phyloP scores from a whole-genome alignment of 2,329 filamentous ascomycete species.

The Ploettnerulaceae sp. region DNA sequence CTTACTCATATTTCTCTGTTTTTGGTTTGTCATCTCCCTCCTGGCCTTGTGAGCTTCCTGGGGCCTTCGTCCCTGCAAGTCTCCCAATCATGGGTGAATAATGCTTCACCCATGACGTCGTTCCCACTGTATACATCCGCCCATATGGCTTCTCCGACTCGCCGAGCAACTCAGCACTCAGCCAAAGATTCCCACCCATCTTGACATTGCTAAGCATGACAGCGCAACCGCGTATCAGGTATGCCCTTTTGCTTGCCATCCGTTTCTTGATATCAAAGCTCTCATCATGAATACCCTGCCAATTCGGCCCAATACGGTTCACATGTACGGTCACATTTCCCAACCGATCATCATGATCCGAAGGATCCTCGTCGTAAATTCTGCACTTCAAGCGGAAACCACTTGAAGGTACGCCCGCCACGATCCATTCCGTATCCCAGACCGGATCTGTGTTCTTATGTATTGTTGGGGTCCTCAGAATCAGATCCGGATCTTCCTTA shows the following conservation, averaged over 20 bases:
- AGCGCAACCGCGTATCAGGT: constrained; percentile 64
- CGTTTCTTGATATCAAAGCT: constrained; percentile 74
- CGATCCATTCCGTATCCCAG: constrained; percentile 84
- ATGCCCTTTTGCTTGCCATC: constrained; percentile 81
- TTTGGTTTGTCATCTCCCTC: constrained; percentile 44
- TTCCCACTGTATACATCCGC: constrained; percentile 74
- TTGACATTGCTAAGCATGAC: constrained; percentile 58
- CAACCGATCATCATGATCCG: constrained; percentile 80
- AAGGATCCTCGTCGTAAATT: constrained; percentile 84
- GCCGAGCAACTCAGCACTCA: constrained; percentile 77
- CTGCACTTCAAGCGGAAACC: constrained; percentile 83
- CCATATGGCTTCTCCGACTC: constrained; percentile 64
- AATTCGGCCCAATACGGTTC: constrained; percentile 54
- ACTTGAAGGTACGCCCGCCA: constrained; percentile 76
- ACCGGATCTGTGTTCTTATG: constrained; percentile 66
- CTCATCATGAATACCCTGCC: constrained; percentile 61
- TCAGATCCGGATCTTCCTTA: constrained; percentile 76
- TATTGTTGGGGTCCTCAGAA: constrained; percentile 71
- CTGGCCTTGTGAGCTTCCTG: constrained; percentile 45
- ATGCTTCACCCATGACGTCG: constrained; percentile 72
- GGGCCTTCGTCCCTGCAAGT: constrained; percentile 66
- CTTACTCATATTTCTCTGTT: constrained; percentile 72
- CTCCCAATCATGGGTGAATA: constrained; percentile 86
- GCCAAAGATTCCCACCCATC: constrained; percentile 63
- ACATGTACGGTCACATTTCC: constrained; percentile 77